These are phyloP conservation scores for Arthroderma uncinatum DNA, from an alignment of 2,329 filamentous ascomycete species.

Conservation along the genomic window DNA sequence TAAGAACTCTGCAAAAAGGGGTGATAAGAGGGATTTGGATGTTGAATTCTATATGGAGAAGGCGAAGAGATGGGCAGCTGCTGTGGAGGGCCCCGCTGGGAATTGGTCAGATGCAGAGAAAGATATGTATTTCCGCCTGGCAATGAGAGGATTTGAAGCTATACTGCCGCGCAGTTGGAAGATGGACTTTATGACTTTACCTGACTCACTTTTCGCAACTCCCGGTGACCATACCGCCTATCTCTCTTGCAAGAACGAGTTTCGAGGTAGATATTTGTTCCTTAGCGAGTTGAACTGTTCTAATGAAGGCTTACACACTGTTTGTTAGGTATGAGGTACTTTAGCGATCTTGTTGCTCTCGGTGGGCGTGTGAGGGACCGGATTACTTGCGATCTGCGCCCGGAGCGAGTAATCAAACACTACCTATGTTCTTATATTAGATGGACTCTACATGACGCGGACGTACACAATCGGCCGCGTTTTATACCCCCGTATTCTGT, in stretches of 20 bases:
- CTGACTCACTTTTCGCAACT: conserved; percentile 41
- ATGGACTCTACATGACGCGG: conserved; percentile 44
- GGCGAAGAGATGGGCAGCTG: conserved; percentile 27
- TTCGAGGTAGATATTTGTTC: conserved; percentile 30
- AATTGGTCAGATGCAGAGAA: conserved; percentile 44
- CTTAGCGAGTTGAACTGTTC: not conserved
- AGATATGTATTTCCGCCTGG: conserved; percentile 43
- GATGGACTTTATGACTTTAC: conserved; percentile 44
- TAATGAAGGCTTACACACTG: not conserved
- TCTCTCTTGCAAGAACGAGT: conserved; percentile 37
- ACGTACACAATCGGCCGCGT: conserved; percentile 26
- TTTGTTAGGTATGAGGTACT: conserved; percentile 38
- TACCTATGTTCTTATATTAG: conserved; percentile 39
- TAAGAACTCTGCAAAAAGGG: conserved; percentile 1
- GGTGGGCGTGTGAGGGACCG: conserved; percentile 44
- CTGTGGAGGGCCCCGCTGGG: conserved; percentile 30
- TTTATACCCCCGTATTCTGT: conserved; percentile 38
- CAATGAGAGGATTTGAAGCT: conserved; percentile 46
- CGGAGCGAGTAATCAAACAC: conserved; percentile 30
- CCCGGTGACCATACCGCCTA: conserved; percentile 31
- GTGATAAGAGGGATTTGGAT: conserved; percentile 21
- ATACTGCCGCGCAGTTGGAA: conserved; percentile 43
- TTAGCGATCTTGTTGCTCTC: conserved; percentile 40
- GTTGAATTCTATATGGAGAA: conserved; percentile 24
- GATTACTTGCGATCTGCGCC: conserved; percentile 27